These are phyloP conservation scores for Epichloe brachyelytri DNA, from an alignment of 2,329 filamentous ascomycete species.

Conservation along the genomic window DNA sequence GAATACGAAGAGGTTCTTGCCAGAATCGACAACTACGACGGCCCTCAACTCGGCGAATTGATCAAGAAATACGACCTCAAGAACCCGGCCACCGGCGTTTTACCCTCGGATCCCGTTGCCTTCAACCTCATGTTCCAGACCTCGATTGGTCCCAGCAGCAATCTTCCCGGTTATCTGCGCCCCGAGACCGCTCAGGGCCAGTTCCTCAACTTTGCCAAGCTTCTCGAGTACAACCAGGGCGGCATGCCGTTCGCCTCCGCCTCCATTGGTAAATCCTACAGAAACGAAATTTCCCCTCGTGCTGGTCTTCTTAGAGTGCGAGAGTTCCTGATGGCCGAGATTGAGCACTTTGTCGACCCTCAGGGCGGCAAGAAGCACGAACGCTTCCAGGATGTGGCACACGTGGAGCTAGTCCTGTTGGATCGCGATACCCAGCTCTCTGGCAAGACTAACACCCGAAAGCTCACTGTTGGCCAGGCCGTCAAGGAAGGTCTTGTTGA, in stretches of 20 bases:
- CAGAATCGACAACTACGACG: conserved; percentile 89
- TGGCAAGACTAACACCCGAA: conserved; percentile 65
- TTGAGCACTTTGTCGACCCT: conserved; percentile 96
- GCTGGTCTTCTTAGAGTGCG: conserved; percentile 85
- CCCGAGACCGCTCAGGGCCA: conserved; percentile 97
- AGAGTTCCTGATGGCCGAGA: conserved; percentile 98
- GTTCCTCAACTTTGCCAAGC: conserved; percentile 92
- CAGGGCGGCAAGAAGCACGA: conserved; percentile 87
- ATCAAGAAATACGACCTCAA: conserved; percentile 87
- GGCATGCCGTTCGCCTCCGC: conserved; percentile 95
- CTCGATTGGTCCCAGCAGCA: conserved; percentile 82
- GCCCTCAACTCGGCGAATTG: conserved; percentile 70
- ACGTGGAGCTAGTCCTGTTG: conserved; percentile 72
- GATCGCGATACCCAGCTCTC: conserved; percentile 75
- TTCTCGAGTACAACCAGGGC: conserved; percentile 91
- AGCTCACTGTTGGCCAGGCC: conserved; percentile 71
- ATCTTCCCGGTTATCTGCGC: conserved; percentile 71
- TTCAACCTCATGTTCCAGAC: conserved; percentile 99
- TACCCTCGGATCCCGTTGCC: conserved; percentile 67
- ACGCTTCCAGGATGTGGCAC: conserved; percentile 73
- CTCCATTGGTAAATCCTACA: conserved; percentile 93
- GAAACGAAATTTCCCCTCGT: conserved; percentile 93
- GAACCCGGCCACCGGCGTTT: conserved; percentile 68
- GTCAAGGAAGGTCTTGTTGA: conserved; percentile 75
- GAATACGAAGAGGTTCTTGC: conserved; percentile 90